A percentile compares a stretch with the other conserved stretches of the same genome.
These are phyloP conservation scores for Clohesyomyces aquaticus DNA, from an alignment of 495 filamentous ascomycete genomes.

Conservation along the genomic window DNA sequence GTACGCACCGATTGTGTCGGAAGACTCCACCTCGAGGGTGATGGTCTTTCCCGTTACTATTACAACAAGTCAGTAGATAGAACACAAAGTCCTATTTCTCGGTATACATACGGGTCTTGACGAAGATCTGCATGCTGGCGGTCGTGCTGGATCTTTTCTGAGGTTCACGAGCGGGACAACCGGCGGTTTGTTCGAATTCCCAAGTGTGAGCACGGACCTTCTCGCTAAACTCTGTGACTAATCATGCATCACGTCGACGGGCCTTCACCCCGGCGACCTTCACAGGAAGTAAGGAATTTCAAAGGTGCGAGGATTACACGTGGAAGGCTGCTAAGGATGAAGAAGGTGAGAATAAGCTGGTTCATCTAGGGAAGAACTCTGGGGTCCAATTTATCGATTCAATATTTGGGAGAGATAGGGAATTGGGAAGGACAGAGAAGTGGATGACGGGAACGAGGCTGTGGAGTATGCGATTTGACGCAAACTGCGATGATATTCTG, in stretches of 20 bases:
- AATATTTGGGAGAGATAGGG: no score
- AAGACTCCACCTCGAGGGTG: slow-evolving; percentile 99
- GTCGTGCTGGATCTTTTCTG: slow-evolving; percentile 32
- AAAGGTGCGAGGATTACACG: no score
- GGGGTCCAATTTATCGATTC: no score
- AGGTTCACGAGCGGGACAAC: slow-evolving; percentile 15
- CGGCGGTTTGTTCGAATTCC: slow-evolving; percentile 5
- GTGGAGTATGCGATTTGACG: no score
- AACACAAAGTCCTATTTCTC: slow-evolving; percentile 33
- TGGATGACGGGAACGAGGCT: no score
- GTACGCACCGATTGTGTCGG: slow-evolving; percentile 82
- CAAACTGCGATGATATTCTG: no score
- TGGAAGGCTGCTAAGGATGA: no score
- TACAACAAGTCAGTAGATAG: slow-evolving; percentile 63
- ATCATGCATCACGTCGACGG: neutral
- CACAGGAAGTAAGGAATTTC: no score
- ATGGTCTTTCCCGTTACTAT: slow-evolving; percentile 96
- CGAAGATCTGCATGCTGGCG: slow-evolving; percentile 44
- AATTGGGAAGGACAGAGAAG: no score
- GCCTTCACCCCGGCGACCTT: slow-evolving; percentile 35
- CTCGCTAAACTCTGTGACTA: slow-evolving; percentile 9
- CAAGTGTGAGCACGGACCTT: slow-evolving; percentile 11
- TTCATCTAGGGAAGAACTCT: no score
- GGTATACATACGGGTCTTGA: slow-evolving; percentile 50
- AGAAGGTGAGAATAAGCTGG: no score